These are phyloP conservation scores for Phellopilus nigrolimitatus DNA, from an alignment of 1,284 basidiomycete species.

Conservation along the genomic window DNA sequence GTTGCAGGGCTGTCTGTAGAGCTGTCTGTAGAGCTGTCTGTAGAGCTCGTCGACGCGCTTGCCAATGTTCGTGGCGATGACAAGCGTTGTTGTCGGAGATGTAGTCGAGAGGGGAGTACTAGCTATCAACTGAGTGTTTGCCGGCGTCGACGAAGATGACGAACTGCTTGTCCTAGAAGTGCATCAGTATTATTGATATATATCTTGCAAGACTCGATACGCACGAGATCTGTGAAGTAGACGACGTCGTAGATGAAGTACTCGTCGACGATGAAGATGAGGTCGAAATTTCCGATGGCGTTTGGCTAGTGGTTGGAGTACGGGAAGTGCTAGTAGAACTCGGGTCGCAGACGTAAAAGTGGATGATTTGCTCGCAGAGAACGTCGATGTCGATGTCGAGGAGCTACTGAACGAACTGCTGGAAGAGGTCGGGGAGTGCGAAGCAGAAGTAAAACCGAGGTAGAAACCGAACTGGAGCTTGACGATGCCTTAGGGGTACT, in stretches of 20 bases:
- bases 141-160: not conserved
- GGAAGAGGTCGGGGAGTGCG: too few relatives aligned
- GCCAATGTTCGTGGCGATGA: slow-evolving; percentile 3
- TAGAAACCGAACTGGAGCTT: too few relatives aligned
- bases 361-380: slow-evolving; percentile 7
- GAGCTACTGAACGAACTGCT: not conserved
- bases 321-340: slow-evolving; percentile 5
- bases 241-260: not conserved
- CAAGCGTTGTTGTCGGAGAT: slow-evolving; percentile 9
- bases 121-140: too few relatives aligned
- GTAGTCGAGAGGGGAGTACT: too few relatives aligned
- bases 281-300: not conserved
- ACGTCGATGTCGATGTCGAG: not conserved
- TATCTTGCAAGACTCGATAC: not conserved
- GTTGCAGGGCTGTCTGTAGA: not conserved
- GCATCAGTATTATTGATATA: not conserved
- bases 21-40: not conserved
- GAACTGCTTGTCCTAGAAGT: slow-evolving; percentile 1
- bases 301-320: slow-evolving; percentile 1
- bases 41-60: not conserved
- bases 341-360: slow-evolving; percentile 5
- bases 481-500: not conserved
- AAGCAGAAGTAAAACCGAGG: too few relatives aligned
- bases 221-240: slow-evolving; percentile 7
- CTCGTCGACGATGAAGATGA: slow-evolving; percentile 6